Conservation (phyloP, 345 rosid genomes). For the Syzygium jambos region DNA sequence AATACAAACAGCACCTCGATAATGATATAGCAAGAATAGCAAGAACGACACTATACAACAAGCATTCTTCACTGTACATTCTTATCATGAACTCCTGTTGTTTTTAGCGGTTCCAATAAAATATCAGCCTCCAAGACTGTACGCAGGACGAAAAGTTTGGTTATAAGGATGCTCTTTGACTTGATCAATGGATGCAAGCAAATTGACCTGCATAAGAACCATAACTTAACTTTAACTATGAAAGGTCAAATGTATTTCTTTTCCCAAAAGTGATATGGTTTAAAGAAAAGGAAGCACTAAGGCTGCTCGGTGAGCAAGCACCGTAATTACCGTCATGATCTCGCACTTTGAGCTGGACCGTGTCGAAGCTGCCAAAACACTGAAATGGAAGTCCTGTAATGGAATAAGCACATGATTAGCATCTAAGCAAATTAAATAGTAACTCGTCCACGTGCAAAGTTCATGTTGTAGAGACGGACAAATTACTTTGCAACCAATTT, state of each 20-base stretch:
- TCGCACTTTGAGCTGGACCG: conserved; percentile 27
- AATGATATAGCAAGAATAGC: not conserved
- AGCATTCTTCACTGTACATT: not conserved
- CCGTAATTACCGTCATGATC: conserved; percentile 30
- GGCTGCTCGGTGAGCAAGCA: not conserved
- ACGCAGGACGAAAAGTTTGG: conserved; percentile 8
- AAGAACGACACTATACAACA: not conserved
- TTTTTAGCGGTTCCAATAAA: not conserved
- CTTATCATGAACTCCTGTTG: not conserved
- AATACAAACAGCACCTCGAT: not conserved
- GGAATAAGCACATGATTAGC: not conserved
- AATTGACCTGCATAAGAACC: conserved; percentile 30
- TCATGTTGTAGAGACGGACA: not conserved
- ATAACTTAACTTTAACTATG: not conserved
- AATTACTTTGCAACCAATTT: not conserved
- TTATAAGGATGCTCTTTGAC: conserved; percentile 9
- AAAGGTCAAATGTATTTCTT: not conserved
- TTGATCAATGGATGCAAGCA: conserved; percentile 21
- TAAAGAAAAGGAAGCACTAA: not conserved
- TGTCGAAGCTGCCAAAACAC: conserved; percentile 21
- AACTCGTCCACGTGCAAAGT: not conserved
- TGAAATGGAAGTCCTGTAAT: conserved; percentile 42
- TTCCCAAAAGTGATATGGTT: not conserved
- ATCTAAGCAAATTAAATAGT: not conserved
- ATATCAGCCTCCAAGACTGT: conserved; percentile 27